A percentile compares a stretch with the other conserved stretches of the same genome.
These are phyloP conservation scores for Smallanthus sonchifolius DNA, from an alignment of 129 eudicot genomes.

Conservation along the genomic window DNA sequence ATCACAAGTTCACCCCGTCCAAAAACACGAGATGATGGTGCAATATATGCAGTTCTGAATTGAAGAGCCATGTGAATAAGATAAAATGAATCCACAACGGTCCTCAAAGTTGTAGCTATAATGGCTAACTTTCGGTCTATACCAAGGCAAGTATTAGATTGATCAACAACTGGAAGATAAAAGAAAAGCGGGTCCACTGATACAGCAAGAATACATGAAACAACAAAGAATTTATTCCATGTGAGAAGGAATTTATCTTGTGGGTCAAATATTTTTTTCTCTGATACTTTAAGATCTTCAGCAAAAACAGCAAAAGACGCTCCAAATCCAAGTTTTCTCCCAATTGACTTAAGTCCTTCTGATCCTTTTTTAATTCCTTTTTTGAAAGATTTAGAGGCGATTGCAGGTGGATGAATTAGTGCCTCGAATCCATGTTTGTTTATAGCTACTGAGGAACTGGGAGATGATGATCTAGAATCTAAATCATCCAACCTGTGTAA, in stretches of 20 bases:
- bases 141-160: slow-evolving; percentile 46
- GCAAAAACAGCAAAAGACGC: slow-evolving; percentile 77
- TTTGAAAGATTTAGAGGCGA: slow-evolving; percentile 52
- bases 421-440: slow-evolving; percentile 56
- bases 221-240: slow-evolving; percentile 67
- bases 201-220: slow-evolving; percentile 71
- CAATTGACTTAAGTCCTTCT: slow-evolving; percentile 64
- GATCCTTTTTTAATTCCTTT: slow-evolving; percentile 62
- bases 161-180: slow-evolving; percentile 70
- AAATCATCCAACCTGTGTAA: slow-evolving; percentile 67
- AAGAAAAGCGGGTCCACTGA: slow-evolving; percentile 82
- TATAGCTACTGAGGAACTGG: slow-evolving; percentile 40
- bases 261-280: slow-evolving; percentile 78
- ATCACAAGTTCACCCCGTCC: slow-evolving; percentile 96
- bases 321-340: slow-evolving; percentile 63
- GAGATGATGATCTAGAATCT: slow-evolving; percentile 60
- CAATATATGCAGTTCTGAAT: slow-evolving; percentile 85
- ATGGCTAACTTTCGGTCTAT: slow-evolving; percentile 59
- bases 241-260: slow-evolving; percentile 79
- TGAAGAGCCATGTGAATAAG: slow-evolving; percentile 84
- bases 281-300: slow-evolving; percentile 82
- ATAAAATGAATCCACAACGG: slow-evolving; percentile 69
- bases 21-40: slow-evolving; percentile 90
- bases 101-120: slow-evolving; percentile 66
- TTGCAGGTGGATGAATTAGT: slow-evolving; percentile 29